These are phyloP conservation scores for Naganishia sp. DNA, from an alignment of 1,284 basidiomycete genomes.

Conservation along the genomic window DNA sequence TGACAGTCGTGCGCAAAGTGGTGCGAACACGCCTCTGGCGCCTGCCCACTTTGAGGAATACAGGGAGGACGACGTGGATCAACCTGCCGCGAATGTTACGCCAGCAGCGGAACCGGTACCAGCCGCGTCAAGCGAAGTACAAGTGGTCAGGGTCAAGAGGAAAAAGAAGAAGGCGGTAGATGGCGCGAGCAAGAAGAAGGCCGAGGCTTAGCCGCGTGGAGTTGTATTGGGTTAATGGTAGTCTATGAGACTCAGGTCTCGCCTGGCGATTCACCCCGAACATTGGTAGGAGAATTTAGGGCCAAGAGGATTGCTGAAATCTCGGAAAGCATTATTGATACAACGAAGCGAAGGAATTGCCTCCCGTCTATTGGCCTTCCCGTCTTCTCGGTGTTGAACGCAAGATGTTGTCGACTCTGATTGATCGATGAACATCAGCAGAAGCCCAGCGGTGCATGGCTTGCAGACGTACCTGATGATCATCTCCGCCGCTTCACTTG, in stretches of 20 bases:
- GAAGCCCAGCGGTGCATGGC: not conserved
- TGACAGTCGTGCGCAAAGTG: not conserved
- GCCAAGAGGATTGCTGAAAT: too few species aligned
- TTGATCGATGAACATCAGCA: not conserved
- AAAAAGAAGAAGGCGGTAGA: conserved; percentile 46
- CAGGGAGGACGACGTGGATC: conserved; percentile 23
- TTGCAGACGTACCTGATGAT: conserved; percentile 74
- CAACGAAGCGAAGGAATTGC: conserved; percentile 1
- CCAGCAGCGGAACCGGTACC: not conserved
- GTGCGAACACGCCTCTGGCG: not conserved
- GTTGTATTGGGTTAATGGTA: conserved; percentile 10
- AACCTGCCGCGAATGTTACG: not conserved
- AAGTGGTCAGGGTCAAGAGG: conserved; percentile 48
- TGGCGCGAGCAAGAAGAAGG: conserved; percentile 21
- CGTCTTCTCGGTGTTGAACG: conserved; percentile 62
- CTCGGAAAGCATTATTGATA: conserved; percentile 1
- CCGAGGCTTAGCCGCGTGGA: not conserved
- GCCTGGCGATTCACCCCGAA: not conserved
- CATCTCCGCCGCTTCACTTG: conserved; percentile 98
- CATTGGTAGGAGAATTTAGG: too few species aligned
- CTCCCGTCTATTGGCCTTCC: conserved; percentile 50
- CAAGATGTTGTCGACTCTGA: conserved; percentile 60
- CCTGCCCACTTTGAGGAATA: conserved; percentile 11
- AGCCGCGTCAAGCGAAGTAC: conserved; percentile 34
- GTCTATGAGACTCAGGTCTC: not conserved